These are phyloP conservation scores for Leishmania guyanensis DNA, from an alignment of 208 protist genomes.

Conservation along the genomic window DNA sequence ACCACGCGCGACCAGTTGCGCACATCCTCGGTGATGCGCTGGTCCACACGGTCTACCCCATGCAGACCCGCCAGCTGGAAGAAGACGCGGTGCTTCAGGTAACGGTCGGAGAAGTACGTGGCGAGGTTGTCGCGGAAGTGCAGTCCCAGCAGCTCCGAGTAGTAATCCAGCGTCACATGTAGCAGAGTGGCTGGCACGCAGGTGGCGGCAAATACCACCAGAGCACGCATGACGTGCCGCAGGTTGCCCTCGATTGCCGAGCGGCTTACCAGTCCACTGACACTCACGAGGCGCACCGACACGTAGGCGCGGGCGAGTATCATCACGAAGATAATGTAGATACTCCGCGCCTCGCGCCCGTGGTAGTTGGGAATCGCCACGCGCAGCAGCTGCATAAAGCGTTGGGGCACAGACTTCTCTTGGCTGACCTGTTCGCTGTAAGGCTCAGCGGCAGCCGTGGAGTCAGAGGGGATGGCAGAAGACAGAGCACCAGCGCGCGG, in stretches of 20 bases:
- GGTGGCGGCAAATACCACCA: slow-evolving; percentile 39
- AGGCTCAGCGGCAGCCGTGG: neutral
- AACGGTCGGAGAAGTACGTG: slow-evolving; percentile 56
- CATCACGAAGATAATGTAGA: slow-evolving; percentile 41
- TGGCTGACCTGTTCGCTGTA: neutral
- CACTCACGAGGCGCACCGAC: slow-evolving; percentile 40
- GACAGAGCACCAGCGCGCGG: slow-evolving; percentile 2
- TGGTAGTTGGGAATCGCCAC: slow-evolving; percentile 49
- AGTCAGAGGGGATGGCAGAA: neutral
- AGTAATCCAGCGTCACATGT: slow-evolving; percentile 64
- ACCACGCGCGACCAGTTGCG: slow-evolving; percentile 39
- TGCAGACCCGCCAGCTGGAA: slow-evolving; percentile 61
- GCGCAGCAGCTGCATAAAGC: slow-evolving; percentile 44
- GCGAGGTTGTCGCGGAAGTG: slow-evolving; percentile 66
- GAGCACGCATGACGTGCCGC: slow-evolving; percentile 19
- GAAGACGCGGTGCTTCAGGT: slow-evolving; percentile 68
- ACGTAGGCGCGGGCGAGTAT: slow-evolving; percentile 51
- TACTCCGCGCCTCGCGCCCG: slow-evolving; percentile 38
- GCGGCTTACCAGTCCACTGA: slow-evolving; percentile 34
- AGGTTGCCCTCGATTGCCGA: slow-evolving; percentile 43
- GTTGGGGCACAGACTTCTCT: slow-evolving; percentile 10
- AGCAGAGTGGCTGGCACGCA: slow-evolving; percentile 54
- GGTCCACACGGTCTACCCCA: slow-evolving; percentile 57
- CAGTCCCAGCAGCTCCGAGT: slow-evolving; percentile 50
- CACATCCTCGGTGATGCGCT: slow-evolving; percentile 74